These are phyloP conservation scores for Ilyonectria mors-panacis DNA, from an alignment of 2,329 filamentous ascomycete genomes.

Conservation along the genomic window DNA sequence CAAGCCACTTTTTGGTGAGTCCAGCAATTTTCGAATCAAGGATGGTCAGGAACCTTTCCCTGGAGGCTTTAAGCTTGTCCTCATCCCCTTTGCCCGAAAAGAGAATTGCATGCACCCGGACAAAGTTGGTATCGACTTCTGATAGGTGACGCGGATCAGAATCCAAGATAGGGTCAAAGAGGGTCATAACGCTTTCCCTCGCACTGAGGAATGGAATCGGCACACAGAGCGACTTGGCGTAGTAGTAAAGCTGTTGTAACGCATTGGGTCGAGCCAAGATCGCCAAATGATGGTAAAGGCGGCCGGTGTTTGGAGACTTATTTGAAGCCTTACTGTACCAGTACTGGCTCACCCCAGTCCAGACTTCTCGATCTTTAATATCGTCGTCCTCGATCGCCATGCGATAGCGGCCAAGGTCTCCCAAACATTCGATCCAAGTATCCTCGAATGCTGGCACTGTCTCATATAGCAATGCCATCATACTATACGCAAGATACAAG, in stretches of 20 bases:
- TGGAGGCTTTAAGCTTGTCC: slow-evolving; percentile 62
- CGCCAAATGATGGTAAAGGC: slow-evolving; percentile 90
- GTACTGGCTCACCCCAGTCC: slow-evolving; percentile 83
- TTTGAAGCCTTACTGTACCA: slow-evolving; percentile 92
- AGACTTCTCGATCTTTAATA: slow-evolving; percentile 80
- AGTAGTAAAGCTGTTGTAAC: slow-evolving; percentile 80
- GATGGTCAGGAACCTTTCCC: slow-evolving; percentile 64
- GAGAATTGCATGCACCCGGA: slow-evolving; percentile 75
- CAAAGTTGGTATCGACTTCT: slow-evolving; percentile 70
- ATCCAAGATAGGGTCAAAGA: slow-evolving; percentile 73
- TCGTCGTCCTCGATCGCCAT: slow-evolving; percentile 95
- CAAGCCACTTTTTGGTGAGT: slow-evolving; percentile 66
- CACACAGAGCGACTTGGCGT: slow-evolving; percentile 79
- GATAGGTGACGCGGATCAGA: slow-evolving; percentile 53
- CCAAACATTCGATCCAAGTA: slow-evolving; percentile 94
- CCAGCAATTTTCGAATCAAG: slow-evolving; percentile 72
- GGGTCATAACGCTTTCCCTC: slow-evolving; percentile 77
- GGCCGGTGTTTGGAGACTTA: slow-evolving; percentile 79
- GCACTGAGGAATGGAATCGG: slow-evolving; percentile 77
- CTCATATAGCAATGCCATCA: slow-evolving; percentile 90
- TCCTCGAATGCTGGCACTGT: slow-evolving; percentile 87
- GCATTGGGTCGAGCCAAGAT: slow-evolving; percentile 80
- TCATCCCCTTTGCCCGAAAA: slow-evolving; percentile 67
- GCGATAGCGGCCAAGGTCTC: slow-evolving; percentile 84
- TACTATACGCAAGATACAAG: slow-evolving; percentile 89